These are phyloP conservation scores for Malus domestica DNA, from an alignment of 306 rosid species.

Conservation along the genomic window ASM211411v1 NC_041792.1:22284907-22285406, in stretches of 20 bases:
- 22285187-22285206: background rate
- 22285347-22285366: slow-evolving; percentile 23
- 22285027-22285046: too few species aligned
- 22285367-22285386: background rate
- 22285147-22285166: background rate
- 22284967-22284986: too few species aligned
- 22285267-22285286: slow-evolving; percentile 71
- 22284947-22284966: too few species aligned
- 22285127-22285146: background rate
- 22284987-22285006: too few species aligned
- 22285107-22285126: background rate
- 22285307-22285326: slow-evolving; percentile 72
- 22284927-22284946: too few species aligned
- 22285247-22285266: slow-evolving; percentile 32
- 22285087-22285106: too few species aligned
- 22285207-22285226: slow-evolving; percentile 14
- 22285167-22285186: background rate
- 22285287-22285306: slow-evolving; percentile 47
- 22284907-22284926: background rate
- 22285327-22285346: slow-evolving; percentile 69
- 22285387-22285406: background rate
- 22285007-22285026: too few species aligned
- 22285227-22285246: slow-evolving; percentile 85
- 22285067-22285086: too few species aligned
- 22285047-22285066: too few species aligned